phyloP scores from a whole-genome alignment of 2,329 filamentous ascomycete species.

The Xylaria sp. region DNA sequence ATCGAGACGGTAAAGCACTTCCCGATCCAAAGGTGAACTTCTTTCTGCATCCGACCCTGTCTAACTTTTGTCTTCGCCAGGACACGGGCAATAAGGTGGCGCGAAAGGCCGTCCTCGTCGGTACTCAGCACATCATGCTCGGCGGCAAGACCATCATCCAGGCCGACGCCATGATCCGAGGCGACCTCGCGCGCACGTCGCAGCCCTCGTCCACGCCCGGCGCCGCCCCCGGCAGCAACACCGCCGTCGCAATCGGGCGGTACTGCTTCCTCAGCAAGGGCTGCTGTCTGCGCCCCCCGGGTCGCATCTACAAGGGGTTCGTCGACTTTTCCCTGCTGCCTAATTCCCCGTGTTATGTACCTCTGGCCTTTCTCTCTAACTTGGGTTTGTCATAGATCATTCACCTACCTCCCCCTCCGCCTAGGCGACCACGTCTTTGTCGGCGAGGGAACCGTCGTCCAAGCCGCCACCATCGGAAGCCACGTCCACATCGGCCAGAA shows the following conservation, averaged over 20 bases:
- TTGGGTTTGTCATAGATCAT: slow-evolving; percentile 55
- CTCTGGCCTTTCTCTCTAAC: neutral
- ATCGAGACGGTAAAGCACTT: slow-evolving; percentile 83
- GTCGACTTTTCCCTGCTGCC: slow-evolving; percentile 27
- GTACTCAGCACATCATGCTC: slow-evolving; percentile 97
- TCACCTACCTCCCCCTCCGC: slow-evolving; percentile 88
- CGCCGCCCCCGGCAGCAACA: slow-evolving; percentile 62
- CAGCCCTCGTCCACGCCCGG: slow-evolving; percentile 56
- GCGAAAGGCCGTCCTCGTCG: slow-evolving; percentile 88
- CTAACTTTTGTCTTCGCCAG: slow-evolving; percentile 57
- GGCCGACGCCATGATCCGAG: slow-evolving; percentile 92
- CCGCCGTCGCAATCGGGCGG: slow-evolving; percentile 86
- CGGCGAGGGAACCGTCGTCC: slow-evolving; percentile 78
- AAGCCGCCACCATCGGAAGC: slow-evolving; percentile 83
- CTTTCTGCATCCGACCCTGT: slow-evolving; percentile 18
- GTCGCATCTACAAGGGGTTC: slow-evolving; percentile 80
- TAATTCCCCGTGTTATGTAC: neutral
- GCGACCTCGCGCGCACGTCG: slow-evolving; percentile 78
- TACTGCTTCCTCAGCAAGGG: slow-evolving; percentile 89
- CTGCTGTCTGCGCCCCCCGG: slow-evolving; percentile 83
- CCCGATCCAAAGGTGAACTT: neutral
- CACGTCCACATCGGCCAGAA: slow-evolving; percentile 87
- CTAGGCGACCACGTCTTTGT: slow-evolving; percentile 96
- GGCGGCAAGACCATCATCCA: slow-evolving; percentile 96
- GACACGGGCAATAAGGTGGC: slow-evolving; percentile 99